A percentile compares a stretch with the other conserved stretches of the same genome.
phyloP scores from a whole-genome alignment of 1,139 yeast species.

The Hanseniaspora sp. region DNA sequence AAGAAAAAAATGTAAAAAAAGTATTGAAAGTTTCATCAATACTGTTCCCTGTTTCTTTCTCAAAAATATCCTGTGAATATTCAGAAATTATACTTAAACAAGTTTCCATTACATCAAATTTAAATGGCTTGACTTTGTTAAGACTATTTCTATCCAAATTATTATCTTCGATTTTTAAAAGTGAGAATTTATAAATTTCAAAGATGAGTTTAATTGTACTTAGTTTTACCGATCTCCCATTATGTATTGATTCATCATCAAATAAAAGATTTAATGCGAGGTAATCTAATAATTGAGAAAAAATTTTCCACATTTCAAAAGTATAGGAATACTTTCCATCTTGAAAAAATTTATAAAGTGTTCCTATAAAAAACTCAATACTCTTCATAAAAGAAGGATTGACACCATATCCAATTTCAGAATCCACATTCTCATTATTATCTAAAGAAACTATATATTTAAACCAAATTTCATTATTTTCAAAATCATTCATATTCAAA shows the following conservation, averaged over 20 bases:
- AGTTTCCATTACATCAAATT: neutral
- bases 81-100: conserved; percentile 3
- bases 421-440: neutral
- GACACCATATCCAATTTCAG: neutral
- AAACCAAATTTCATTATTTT: conserved; percentile 35
- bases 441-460: conserved; percentile 22
- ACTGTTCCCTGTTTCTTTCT: neutral
- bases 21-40: neutral
- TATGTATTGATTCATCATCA: neutral
- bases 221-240: neutral
- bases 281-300: neutral
- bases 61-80: conserved; percentile 10
- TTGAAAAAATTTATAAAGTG: neutral
- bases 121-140: neutral
- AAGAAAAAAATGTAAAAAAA: neutral
- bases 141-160: neutral
- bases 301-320: neutral
- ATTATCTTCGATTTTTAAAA: neutral
- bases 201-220: neutral
- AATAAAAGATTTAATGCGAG: neutral
- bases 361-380: neutral
- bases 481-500: conserved; percentile 25
- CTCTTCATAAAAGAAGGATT: neutral
- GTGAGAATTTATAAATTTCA: neutral
- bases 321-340: neutral